Percentiles rank a stretch among this genome's conserved stretches.
Conservation (phyloP, 495 filamentous ascomycete genomes). For the Viridothelium virens region DNA sequence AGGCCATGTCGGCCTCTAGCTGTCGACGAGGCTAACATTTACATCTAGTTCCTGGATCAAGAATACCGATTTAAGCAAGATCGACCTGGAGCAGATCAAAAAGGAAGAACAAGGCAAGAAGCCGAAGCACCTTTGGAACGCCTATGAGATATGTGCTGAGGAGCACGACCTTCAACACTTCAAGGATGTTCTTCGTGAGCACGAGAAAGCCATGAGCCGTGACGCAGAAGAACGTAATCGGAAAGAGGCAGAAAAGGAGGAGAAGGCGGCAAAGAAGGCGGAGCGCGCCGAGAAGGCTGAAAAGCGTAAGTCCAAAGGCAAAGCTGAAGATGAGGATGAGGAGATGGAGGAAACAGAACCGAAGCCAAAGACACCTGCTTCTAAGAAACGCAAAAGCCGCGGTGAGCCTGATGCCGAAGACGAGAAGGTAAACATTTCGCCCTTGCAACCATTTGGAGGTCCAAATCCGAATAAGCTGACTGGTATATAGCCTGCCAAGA, state of each 20-base stretch:
- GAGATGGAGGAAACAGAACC: slow-evolving; percentile 71
- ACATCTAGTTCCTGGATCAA: slow-evolving; percentile 67
- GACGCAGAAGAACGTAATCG: slow-evolving; percentile 55
- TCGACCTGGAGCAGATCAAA: slow-evolving; percentile 61
- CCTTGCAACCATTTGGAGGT: too few species aligned
- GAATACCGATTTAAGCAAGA: slow-evolving; percentile 66
- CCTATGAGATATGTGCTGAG: slow-evolving; percentile 65
- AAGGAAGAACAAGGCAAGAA: slow-evolving; percentile 52
- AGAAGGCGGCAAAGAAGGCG: slow-evolving; percentile 51
- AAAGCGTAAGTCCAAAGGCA: slow-evolving; percentile 56
- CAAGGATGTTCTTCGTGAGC: slow-evolving; percentile 61
- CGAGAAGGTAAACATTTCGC: slow-evolving; percentile 46
- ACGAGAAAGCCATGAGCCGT: slow-evolving; percentile 51
- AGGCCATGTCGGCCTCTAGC: neutral
- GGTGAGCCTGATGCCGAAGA: slow-evolving; percentile 58
- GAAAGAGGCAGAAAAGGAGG: slow-evolving; percentile 51
- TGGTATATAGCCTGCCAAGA: slow-evolving; percentile 43
- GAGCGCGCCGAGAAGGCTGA: slow-evolving; percentile 42
- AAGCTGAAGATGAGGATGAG: slow-evolving; percentile 56
- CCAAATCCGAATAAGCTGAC: neutral
- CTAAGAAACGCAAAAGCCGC: slow-evolving; percentile 63
- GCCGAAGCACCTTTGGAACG: slow-evolving; percentile 62
- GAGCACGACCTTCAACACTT: slow-evolving; percentile 63
- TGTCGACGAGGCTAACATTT: slow-evolving; percentile 11
- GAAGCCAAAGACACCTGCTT: slow-evolving; percentile 42